phyloP scores from a whole-genome alignment of 148 eudicot species.

The Arbutus unedo region DNA sequence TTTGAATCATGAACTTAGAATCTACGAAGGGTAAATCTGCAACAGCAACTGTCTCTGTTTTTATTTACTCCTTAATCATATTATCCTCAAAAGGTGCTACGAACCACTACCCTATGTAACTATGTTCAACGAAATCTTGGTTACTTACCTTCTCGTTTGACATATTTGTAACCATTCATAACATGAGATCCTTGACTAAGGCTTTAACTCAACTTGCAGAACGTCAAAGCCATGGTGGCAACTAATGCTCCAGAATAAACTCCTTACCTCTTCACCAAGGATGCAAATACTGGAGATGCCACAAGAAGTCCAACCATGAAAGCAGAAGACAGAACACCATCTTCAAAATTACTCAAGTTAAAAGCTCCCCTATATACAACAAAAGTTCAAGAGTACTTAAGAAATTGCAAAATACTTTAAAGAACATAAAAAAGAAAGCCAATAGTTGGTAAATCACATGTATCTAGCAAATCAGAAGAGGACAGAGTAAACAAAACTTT shows the following conservation, averaged over 20 bases:
- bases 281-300: slow-evolving; percentile 88
- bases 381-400: not conserved
- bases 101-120: not conserved
- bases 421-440: not conserved
- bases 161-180: not conserved
- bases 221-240: slow-evolving; percentile 1
- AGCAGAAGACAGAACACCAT: slow-evolving; percentile 93
- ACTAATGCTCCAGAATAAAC: not conserved
- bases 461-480: not conserved
- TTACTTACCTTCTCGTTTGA: not conserved
- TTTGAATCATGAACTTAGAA: not conserved
- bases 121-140: not conserved
- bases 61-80: not conserved
- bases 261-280: slow-evolving; percentile 70
- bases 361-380: slow-evolving; percentile 67
- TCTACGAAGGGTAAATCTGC: not conserved
- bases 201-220: not conserved
- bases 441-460: not conserved
- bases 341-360: slow-evolving; percentile 77
- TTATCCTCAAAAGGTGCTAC: not conserved
- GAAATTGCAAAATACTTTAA: not conserved
- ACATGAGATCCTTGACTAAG: not conserved
- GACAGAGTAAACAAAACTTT: not conserved
- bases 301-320: slow-evolving; percentile 98
- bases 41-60: not conserved